A percentile compares a stretch with the other conserved stretches of the same genome.
phyloP scores from a whole-genome alignment of 441 rosid species.

The Eutrema salsugineum region DNA sequence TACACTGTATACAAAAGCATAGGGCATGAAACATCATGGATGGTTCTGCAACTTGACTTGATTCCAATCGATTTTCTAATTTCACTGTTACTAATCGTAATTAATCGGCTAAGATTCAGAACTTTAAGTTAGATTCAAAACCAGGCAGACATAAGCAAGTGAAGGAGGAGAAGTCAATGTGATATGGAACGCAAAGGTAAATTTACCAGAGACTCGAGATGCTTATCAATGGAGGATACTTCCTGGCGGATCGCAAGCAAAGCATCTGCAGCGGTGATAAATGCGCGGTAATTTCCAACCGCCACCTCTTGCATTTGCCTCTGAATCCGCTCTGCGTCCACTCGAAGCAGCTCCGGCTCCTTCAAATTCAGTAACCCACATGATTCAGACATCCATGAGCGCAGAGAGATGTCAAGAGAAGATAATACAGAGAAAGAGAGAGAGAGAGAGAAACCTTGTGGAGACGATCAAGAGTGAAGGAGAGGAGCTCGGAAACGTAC shows the following conservation, averaged over 20 bases:
- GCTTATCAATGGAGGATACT: constrained; percentile 83
- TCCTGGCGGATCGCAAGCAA: constrained; percentile 80
- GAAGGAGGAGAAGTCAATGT: neutral
- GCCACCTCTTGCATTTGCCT: constrained; percentile 99
- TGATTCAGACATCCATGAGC: constrained; percentile 1
- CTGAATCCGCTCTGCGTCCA: constrained; percentile 90
- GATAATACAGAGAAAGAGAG: neutral
- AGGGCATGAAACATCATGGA: neutral
- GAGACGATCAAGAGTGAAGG: constrained; percentile 96
- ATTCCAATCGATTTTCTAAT: neutral
- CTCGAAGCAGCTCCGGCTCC: constrained; percentile 96
- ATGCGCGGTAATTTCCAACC: constrained; percentile 89
- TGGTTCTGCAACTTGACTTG: neutral
- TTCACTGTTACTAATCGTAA: neutral
- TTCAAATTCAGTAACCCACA: constrained; percentile 17
- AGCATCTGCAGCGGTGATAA: constrained; percentile 92
- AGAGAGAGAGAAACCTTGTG: constrained; percentile 56
- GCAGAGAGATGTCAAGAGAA: constrained; percentile 2
- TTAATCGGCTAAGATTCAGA: neutral
- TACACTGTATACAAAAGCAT: neutral
- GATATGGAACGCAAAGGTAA: neutral
- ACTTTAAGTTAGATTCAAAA: neutral
- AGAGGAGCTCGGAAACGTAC: constrained; percentile 91
- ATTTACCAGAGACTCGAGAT: constrained; percentile 81
- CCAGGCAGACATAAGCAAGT: neutral